These are phyloP conservation scores for Orbilia oligospora DNA, from an alignment of 2,329 filamentous ascomycete species.

Conservation along the genomic window DNA sequence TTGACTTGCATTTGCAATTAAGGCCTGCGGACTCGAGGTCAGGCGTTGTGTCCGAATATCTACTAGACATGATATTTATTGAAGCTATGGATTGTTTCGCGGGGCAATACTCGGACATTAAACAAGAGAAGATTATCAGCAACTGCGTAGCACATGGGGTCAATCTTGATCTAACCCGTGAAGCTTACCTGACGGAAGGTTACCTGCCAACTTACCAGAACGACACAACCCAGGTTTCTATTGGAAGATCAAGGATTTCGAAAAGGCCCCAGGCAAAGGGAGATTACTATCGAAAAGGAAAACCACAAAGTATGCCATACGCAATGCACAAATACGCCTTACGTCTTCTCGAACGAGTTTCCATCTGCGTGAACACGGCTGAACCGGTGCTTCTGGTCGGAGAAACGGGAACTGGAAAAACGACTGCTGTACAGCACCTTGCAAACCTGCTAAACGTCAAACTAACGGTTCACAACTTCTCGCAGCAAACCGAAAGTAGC, in stretches of 20 bases:
- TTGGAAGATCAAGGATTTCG: constrained; percentile 77
- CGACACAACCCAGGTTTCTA: constrained; percentile 72
- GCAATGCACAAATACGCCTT: constrained; percentile 89
- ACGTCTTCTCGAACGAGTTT: constrained; percentile 87
- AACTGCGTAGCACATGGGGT: constrained; percentile 85
- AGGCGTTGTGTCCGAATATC: constrained; percentile 75
- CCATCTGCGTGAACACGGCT: constrained; percentile 83
- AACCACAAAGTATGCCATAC: constrained; percentile 76
- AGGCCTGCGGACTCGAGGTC: constrained; percentile 39
- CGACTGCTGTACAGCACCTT: constrained; percentile 92
- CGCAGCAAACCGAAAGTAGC: constrained; percentile 97
- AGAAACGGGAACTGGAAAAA: constrained; percentile 98
- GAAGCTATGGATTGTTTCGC: constrained; percentile 95
- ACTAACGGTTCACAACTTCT: constrained; percentile 92
- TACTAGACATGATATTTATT: constrained; percentile 87
- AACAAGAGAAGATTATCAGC: constrained; percentile 75
- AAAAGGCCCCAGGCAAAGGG: constrained; percentile 71
- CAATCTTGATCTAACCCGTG: constrained; percentile 85
- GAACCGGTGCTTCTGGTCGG: constrained; percentile 96
- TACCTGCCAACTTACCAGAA: constrained; percentile 80
- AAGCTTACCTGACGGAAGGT: constrained; percentile 78
- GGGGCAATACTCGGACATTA: constrained; percentile 79
- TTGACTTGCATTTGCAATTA: constrained; percentile 71
- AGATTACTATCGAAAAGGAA: constrained; percentile 68
- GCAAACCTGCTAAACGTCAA: constrained; percentile 87